phyloP scores from a whole-genome alignment of 805 yeast species.

The Schwanniomyces sp. region DNA sequence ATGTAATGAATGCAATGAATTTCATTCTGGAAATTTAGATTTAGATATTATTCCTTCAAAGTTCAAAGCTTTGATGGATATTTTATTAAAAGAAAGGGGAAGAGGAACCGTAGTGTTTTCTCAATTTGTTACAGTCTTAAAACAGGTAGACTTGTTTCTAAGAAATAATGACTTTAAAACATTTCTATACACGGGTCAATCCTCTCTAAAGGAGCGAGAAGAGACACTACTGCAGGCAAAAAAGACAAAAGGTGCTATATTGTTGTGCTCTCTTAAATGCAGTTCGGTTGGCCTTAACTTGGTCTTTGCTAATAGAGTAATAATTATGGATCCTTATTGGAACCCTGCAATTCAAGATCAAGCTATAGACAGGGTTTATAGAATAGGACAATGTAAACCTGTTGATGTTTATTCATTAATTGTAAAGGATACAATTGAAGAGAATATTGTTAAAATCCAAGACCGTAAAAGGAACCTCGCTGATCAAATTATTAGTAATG shows the following conservation, averaged over 20 bases:
- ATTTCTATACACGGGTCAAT: constrained; percentile 35
- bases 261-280: constrained; percentile 74
- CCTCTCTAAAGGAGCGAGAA: constrained; percentile 27
- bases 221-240: constrained; percentile 17
- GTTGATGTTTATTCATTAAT: constrained; percentile 77
- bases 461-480: constrained; percentile 72
- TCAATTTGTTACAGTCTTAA: constrained; percentile 38
- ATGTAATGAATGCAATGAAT: neutral
- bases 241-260: constrained; percentile 22
- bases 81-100: constrained; percentile 26
- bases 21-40: neutral
- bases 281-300: constrained; percentile 89
- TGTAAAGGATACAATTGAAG: constrained; percentile 75
- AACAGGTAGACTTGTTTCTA: constrained; percentile 24
- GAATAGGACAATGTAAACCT: constrained; percentile 73
- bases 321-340: constrained; percentile 94
- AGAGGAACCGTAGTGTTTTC: constrained; percentile 49
- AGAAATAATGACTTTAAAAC: constrained; percentile 24
- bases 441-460: constrained; percentile 77
- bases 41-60: constrained; percentile 24
- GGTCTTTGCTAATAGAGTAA: constrained; percentile 76
- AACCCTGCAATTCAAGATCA: constrained; percentile 61
- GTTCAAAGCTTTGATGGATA: constrained; percentile 26
- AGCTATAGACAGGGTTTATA: constrained; percentile 84
- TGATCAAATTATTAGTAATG: constrained; percentile 50